phyloP scores from a whole-genome alignment of 73 alveolate genomes.

The Tetrahymena elliotti region DNA sequence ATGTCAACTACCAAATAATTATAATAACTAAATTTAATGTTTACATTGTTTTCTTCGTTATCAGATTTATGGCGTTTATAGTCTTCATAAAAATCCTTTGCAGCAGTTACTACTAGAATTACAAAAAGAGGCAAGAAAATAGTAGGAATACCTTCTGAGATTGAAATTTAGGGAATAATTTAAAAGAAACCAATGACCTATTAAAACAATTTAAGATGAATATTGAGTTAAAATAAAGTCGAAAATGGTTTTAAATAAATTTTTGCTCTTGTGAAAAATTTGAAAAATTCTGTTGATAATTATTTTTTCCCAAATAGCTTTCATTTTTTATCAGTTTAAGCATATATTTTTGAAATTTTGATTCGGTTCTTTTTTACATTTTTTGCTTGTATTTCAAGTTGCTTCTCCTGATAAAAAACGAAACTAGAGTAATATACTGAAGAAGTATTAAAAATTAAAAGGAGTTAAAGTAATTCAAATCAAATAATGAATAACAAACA shows the following conservation, averaged over 20 bases:
- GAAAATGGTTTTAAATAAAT: neutral
- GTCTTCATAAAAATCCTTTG: constrained; percentile 92
- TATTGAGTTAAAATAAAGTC: neutral
- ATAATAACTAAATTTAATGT: constrained; percentile 2
- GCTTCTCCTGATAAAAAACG: neutral
- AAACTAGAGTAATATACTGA: neutral
- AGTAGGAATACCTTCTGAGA: constrained; percentile 76
- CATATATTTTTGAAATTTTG: neutral
- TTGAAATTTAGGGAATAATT: constrained; percentile 73
- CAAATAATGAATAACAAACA: neutral
- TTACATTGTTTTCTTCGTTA: constrained; percentile 74
- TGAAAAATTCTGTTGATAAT: neutral
- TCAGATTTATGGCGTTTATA: constrained; percentile 84
- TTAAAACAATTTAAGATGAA: neutral
- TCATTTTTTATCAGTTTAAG: neutral
- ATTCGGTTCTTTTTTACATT: neutral
- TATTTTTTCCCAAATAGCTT: neutral
- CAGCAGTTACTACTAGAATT: constrained; percentile 73
- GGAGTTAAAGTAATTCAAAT: neutral
- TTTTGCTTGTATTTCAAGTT: neutral
- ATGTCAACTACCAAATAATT: neutral
- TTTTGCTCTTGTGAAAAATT: neutral
- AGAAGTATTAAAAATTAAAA: neutral
- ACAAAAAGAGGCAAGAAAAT: constrained; percentile 76
- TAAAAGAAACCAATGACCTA: constrained; percentile 35